A percentile compares a stretch with the other conserved stretches of the same genome.
These are phyloP conservation scores for Oryza longistaminata DNA, from an alignment of 176 grass and related monocot species.

Conservation along the genomic window DNA sequence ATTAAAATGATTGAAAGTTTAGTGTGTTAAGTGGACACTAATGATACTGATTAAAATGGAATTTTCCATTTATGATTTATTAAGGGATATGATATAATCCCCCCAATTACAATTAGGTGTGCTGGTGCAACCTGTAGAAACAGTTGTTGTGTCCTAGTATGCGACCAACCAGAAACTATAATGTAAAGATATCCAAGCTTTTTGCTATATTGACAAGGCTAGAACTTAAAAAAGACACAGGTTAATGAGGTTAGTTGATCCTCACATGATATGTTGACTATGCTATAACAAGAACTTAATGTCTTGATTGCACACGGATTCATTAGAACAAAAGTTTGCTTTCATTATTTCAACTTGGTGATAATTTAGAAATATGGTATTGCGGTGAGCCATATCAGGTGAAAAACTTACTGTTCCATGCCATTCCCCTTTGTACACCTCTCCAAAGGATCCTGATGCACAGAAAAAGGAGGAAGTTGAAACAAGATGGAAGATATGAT, in stretches of 20 bases:
- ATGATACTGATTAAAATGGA: background rate
- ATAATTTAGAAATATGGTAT: conserved; percentile 14
- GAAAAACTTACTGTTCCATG: conserved; percentile 88
- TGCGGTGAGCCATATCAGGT: background rate
- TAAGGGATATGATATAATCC: conserved; percentile 15
- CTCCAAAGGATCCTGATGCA: conserved; percentile 83
- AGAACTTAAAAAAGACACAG: background rate
- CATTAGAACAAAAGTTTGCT: conserved; percentile 8
- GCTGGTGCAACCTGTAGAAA: conserved; percentile 4
- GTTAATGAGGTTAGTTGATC: background rate
- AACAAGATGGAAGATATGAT: conserved; percentile 22
- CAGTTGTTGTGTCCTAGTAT: conserved; percentile 2
- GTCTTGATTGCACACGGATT: background rate
- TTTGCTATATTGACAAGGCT: background rate
- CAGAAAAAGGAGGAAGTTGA: conserved; percentile 24
- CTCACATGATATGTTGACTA: conserved; percentile 1
- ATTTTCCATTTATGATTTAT: conserved; percentile 1
- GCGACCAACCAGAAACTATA: background rate
- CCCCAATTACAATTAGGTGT: conserved; percentile 7
- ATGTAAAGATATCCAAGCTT: background rate
- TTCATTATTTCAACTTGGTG: background rate
- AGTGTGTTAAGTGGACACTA: background rate
- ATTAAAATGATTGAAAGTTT: background rate
- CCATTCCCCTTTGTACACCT: conserved; percentile 97
- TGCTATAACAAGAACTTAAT: conserved; percentile 10